Conservation (phyloP, 2,329 filamentous ascomycete species). For the Aureobasidium sp. region DNA sequence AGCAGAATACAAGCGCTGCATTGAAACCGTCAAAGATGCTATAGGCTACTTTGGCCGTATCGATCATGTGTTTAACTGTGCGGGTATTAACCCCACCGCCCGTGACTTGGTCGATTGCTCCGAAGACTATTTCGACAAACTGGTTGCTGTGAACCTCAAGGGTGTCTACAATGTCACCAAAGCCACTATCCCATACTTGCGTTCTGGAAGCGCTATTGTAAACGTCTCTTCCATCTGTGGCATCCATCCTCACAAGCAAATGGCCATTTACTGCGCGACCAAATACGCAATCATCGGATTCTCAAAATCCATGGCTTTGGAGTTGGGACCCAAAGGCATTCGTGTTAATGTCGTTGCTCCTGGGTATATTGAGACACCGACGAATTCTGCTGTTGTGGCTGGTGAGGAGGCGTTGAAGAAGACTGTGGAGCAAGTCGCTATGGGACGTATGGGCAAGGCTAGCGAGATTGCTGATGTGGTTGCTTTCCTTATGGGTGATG, state of each 20-base stretch:
- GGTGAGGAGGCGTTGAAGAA: conserved; percentile 36
- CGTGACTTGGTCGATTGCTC: conserved; percentile 27
- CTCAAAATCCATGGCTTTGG: conserved; percentile 36
- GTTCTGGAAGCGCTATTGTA: conserved; percentile 27
- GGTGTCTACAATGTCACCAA: conserved; percentile 32
- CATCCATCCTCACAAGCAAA: conserved; percentile 25
- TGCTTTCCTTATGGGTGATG: conserved; percentile 39
- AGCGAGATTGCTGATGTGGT: conserved; percentile 44
- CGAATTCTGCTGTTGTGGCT: conserved; percentile 41
- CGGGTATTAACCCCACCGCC: conserved; percentile 28
- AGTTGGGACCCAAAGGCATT: conserved; percentile 29
- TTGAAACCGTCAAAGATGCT: conserved; percentile 20
- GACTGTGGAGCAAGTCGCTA: conserved; percentile 30
- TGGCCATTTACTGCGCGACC: conserved; percentile 33
- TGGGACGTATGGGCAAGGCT: conserved; percentile 35
- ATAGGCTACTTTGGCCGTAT: conserved; percentile 26
- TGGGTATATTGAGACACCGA: conserved; percentile 39
- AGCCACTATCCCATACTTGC: conserved; percentile 33
- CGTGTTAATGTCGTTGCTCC: conserved; percentile 32
- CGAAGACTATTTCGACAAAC: conserved; percentile 35
- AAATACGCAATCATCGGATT: conserved; percentile 38
- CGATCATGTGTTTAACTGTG: conserved; percentile 36
- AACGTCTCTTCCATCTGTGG: conserved; percentile 36
- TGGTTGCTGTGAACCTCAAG: conserved; percentile 33
- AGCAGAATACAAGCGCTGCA: conserved; percentile 19